phyloP scores from a whole-genome alignment of 371 early-diverging fungal species.

The Cokeromyces recurvatus region DNA sequence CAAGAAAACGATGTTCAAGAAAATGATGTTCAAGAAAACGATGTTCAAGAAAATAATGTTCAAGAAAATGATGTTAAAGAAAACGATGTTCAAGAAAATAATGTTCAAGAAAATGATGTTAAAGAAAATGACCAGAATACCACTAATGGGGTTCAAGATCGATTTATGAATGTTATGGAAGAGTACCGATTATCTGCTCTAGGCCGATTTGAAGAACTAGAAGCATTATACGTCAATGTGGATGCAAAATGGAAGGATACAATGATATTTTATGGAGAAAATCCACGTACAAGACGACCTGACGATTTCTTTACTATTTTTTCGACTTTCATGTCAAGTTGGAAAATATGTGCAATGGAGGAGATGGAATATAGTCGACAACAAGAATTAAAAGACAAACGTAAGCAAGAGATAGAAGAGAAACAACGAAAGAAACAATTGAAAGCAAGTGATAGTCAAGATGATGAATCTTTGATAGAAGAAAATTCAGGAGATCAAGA shows the following conservation, averaged over 20 bases:
- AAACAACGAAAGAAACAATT: conserved; percentile 14
- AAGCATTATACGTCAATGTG: conserved; percentile 38
- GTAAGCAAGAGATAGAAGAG: conserved; percentile 21
- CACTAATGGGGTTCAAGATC: conserved; percentile 9
- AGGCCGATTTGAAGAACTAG: conserved; percentile 34
- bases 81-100: neutral
- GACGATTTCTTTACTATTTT: conserved; percentile 86
- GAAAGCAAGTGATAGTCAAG: neutral
- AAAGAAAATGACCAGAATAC: conserved; percentile 2
- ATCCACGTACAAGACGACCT: conserved; percentile 63
- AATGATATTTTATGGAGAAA: conserved; percentile 72
- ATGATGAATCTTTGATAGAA: neutral
- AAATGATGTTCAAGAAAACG: neutral
- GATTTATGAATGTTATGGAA: conserved; percentile 33
- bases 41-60: neutral
- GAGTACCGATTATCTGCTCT: conserved; percentile 27
- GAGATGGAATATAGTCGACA: conserved; percentile 25
- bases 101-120: conserved; percentile 5
- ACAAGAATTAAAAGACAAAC: conserved; percentile 29
- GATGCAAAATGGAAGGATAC: conserved; percentile 43
- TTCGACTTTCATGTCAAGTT: conserved; percentile 47
- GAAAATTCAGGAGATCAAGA: conserved; percentile 15
- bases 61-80: neutral
- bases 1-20: neutral
- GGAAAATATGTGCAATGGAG: conserved; percentile 23